Evolutionary conservation across 306 rosid species (phyloP), one percentile per base, ranked within the genome.

Genomic region (Medicago arabica): DNA sequence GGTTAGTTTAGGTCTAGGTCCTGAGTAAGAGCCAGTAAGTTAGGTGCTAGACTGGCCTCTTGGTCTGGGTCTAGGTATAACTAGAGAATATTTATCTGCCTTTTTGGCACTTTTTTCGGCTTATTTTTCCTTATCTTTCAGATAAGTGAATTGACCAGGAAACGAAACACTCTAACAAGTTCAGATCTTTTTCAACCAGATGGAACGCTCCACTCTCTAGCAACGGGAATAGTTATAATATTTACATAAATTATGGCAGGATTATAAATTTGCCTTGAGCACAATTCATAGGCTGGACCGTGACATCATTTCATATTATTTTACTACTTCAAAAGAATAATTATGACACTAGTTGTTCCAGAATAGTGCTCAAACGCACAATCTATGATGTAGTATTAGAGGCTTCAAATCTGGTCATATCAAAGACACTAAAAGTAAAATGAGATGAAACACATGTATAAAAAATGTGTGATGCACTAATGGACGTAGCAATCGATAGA

Each of bases 341-440:
- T 34, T 5, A 59, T 50, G 43, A 36, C 78, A 85, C 55, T 50
- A 75, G 53, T 19, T 46, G 69, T 16, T 64, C 63, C 69, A 70
- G 63, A 69, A 75, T 78, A 77, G 64, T 25, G 67, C 74, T 61
- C 75, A 67, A 61, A 46, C 65, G 18, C 59, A 14, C 19, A 39
- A 62, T 66, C 7, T 49, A 75, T 46, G 31, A 4, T 1, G 8
- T 79, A 60, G n/a, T 43, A 41, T 59, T 28, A 15, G 53, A 31
- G 46, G 23, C 38, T 34, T 67, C 50, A 41, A 38, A 71, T 69
- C 25, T 41, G 28, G 69, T 54, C 50, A 39, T 71, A 72, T 8
- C 23, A 19, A 23, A 46, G 31, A 62, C 15, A n/a, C 72, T 51
- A 62, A 70, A 46, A 62, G 34, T 62, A 77, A 36, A 71, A 39